Conservation (phyloP, 2,329 filamentous ascomycete genomes). For the Onygenales sp. region DNA sequence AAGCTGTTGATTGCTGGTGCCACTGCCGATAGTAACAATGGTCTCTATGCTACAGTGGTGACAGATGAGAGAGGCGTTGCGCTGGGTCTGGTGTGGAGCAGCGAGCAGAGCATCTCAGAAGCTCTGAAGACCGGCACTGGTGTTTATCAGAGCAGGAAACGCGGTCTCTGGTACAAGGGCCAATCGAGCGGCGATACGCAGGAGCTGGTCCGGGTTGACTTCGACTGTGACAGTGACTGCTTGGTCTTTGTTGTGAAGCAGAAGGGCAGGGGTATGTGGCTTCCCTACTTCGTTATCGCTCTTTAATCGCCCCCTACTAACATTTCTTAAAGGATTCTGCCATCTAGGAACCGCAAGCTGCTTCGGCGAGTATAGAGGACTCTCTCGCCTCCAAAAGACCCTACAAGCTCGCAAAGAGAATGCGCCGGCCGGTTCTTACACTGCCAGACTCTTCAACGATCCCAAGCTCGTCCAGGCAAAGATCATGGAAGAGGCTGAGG, state of each 20-base stretch:
- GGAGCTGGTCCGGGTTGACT: slow-evolving; percentile 69
- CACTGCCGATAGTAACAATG: slow-evolving; percentile 72
- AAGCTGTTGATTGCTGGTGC: slow-evolving; percentile 66
- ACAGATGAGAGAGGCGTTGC: slow-evolving; percentile 78
- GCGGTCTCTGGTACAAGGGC: slow-evolving; percentile 94
- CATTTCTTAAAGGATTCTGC: slow-evolving; percentile 57
- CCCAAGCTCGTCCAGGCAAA: slow-evolving; percentile 83
- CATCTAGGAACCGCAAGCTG: slow-evolving; percentile 87
- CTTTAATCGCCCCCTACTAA: slow-evolving; percentile 6
- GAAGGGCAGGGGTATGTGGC: slow-evolving; percentile 55
- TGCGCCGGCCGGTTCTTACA: slow-evolving; percentile 86
- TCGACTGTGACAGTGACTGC: slow-evolving; percentile 92
- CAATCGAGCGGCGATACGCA: slow-evolving; percentile 91
- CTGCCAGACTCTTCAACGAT: slow-evolving; percentile 83
- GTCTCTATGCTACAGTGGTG: slow-evolving; percentile 80
- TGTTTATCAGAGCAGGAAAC: slow-evolving; percentile 93
- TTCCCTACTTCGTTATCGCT: background rate
- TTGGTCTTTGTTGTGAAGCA: slow-evolving; percentile 84
- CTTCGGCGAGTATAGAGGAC: slow-evolving; percentile 74
- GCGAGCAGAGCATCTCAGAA: slow-evolving; percentile 77
- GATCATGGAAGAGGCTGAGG: slow-evolving; percentile 97
- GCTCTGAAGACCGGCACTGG: slow-evolving; percentile 72
- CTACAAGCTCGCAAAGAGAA: slow-evolving; percentile 70
- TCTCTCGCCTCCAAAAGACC: slow-evolving; percentile 80
- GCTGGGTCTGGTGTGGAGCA: slow-evolving; percentile 89